A percentile compares a stretch with the other conserved stretches of the same genome.
Conservation (phyloP, 345 rosid genomes). For the Lepidium aucheri region DNA sequence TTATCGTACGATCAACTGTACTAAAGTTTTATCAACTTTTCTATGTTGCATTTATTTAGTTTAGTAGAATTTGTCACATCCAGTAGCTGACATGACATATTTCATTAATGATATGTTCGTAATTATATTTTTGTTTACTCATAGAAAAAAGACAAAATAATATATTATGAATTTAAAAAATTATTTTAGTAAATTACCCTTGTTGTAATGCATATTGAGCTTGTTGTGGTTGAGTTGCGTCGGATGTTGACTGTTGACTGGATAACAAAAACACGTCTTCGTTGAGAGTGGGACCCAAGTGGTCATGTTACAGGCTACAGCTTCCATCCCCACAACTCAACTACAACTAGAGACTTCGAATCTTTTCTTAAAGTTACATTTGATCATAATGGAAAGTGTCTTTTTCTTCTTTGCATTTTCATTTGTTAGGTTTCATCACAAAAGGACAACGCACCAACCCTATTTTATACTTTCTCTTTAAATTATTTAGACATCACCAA, state of each 20-base stretch:
- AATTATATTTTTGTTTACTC: no score
- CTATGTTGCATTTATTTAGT: no score
- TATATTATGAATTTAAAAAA: no score
- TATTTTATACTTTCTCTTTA: neutral
- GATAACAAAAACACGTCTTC: slow-evolving; percentile 15
- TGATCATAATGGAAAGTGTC: slow-evolving; percentile 24
- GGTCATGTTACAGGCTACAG: slow-evolving; percentile 14
- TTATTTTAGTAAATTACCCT: no score
- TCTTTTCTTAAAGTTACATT: slow-evolving; percentile 21
- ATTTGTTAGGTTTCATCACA: slow-evolving; percentile 18
- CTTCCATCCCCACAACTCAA: slow-evolving; percentile 24
- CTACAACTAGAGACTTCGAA: slow-evolving; percentile 25
- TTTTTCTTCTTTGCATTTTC: slow-evolving; percentile 18
- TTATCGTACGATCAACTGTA: no score
- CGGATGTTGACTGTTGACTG: slow-evolving; percentile 20
- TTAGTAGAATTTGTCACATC: no score
- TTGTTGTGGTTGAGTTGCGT: slow-evolving; percentile 12
- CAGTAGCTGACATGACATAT: no score
- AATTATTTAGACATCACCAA: neutral
- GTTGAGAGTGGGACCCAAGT: slow-evolving; percentile 5
- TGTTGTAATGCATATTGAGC: neutral
- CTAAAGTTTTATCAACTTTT: no score
- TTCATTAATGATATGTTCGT: no score
- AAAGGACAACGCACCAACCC: slow-evolving; percentile 22
- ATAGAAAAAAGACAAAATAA: no score